Evolutionary conservation across 2,329 filamentous ascomycete species (phyloP).

Genomic region (Monilinia fructigena): DNA sequence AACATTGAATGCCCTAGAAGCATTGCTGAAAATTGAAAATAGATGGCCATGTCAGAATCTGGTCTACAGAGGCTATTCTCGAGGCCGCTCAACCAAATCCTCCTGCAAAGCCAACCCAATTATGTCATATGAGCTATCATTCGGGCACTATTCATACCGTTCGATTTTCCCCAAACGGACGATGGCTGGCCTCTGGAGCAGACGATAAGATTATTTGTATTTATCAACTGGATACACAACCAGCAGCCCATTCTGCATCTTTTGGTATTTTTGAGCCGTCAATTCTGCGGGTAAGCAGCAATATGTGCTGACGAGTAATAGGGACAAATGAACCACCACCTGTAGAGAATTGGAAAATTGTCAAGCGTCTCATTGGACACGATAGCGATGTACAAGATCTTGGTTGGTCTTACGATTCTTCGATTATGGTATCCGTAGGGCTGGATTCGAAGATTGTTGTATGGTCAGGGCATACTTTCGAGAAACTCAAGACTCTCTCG

Average conservation of each 20-base stretch:
- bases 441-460: conserved; percentile 97
- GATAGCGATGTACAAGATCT: conserved; percentile 98
- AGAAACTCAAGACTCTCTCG: conserved; percentile 91
- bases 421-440: conserved; percentile 91
- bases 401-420: conserved; percentile 95
- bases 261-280: conserved; percentile 61
- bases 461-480: conserved; percentile 97
- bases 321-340: conserved; percentile 86
- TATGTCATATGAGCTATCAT: conserved; percentile 98
- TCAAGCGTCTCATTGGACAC: conserved; percentile 88
- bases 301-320: conserved; percentile 23
- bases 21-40: conserved; percentile 30
- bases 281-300: conserved; percentile 8
- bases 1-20: conserved; percentile 10
- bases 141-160: conserved; percentile 97
- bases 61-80: conserved; percentile 93
- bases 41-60: conserved; percentile 96
- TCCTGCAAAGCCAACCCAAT: conserved; percentile 73
- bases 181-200: conserved; percentile 93
- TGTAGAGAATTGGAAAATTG: conserved; percentile 97
- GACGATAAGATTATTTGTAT: conserved; percentile 99
- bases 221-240: conserved; percentile 78
- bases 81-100: conserved; percentile 71
- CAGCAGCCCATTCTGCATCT: conserved; percentile 71
- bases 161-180: conserved; percentile 91